A percentile compares a stretch with the other conserved stretches of the same genome.
Evolutionary conservation across 768 basidiomycete genomes (phyloP).

Genomic region (Hygrocybe coccinea): DNA sequence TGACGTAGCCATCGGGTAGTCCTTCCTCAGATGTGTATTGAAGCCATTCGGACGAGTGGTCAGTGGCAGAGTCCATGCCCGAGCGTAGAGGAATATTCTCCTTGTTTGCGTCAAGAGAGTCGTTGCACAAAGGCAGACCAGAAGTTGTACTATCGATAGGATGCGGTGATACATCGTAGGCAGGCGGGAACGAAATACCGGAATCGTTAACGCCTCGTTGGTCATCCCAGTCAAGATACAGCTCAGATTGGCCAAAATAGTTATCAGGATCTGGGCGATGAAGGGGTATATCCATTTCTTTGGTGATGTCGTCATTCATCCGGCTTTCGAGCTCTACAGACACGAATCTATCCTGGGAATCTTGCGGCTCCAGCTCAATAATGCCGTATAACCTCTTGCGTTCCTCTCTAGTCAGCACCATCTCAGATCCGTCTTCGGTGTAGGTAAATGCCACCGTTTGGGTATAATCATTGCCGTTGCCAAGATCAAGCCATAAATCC

Average conservation of each 20-base stretch:
- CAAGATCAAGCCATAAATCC: slow-evolving; percentile 11
- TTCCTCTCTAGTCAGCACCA: slow-evolving; percentile 42
- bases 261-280: no score
- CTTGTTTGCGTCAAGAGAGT: no score
- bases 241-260: no score
- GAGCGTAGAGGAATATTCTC: neutral
- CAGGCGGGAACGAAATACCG: neutral
- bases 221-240: no score
- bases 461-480: slow-evolving; percentile 9
- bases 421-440: slow-evolving; percentile 21
- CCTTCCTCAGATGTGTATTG: no score
- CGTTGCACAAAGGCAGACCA: neutral
- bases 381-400: slow-evolving; percentile 21
- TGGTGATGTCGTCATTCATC: neutral
- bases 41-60: no score
- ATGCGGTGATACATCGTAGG: neutral
- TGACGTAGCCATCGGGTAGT: no score
- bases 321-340: neutral
- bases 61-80: neutral
- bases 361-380: neutral
- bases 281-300: slow-evolving; percentile 6
- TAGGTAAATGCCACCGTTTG: neutral
- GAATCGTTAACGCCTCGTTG: neutral
- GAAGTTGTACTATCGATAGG: neutral
- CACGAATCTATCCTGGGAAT: neutral